These are phyloP conservation scores for Albizia julibrissin DNA, from an alignment of 306 rosid species.

Conservation along the genomic window DNA sequence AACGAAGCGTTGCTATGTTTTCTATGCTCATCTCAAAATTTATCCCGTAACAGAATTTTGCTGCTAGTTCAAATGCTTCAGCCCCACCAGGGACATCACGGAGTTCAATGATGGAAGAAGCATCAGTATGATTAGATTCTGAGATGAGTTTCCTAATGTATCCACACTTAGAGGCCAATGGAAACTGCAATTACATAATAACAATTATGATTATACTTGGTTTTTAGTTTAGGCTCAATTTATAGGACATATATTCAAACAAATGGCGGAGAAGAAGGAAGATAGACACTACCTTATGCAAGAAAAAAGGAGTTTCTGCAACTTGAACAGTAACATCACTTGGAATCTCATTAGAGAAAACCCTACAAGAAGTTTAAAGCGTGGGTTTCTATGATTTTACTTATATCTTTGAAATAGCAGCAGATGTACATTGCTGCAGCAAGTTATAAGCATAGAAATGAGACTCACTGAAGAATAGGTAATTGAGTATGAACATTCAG, in stretches of 20 bases:
- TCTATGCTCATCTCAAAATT: constrained; percentile 80
- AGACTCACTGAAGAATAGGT: neutral
- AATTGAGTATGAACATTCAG: neutral
- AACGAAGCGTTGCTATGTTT: constrained; percentile 79
- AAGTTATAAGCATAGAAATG: neutral
- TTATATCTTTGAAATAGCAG: constrained; percentile 18
- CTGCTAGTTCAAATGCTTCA: constrained; percentile 93
- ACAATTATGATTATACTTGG: neutral
- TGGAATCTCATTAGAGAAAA: constrained; percentile 96
- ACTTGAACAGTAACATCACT: constrained; percentile 75
- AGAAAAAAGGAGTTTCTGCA: constrained; percentile 77
- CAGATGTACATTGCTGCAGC: constrained; percentile 22
- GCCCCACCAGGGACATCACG: constrained; percentile 81
- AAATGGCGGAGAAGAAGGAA: neutral
- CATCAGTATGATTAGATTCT: constrained; percentile 67
- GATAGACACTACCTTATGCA: constrained; percentile 75
- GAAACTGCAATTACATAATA: constrained; percentile 56
- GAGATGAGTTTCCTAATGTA: constrained; percentile 73
- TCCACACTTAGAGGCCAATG: constrained; percentile 88
- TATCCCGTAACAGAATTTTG: constrained; percentile 94
- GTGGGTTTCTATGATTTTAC: constrained; percentile 5
- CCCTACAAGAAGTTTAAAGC: constrained; percentile 59
- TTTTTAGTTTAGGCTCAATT: neutral
- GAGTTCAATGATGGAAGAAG: constrained; percentile 55
- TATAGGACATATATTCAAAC: neutral